Base-by-base conservation (phyloP, 2,329 filamentous ascomycete species). In the Trichoderma sp. region DNA sequence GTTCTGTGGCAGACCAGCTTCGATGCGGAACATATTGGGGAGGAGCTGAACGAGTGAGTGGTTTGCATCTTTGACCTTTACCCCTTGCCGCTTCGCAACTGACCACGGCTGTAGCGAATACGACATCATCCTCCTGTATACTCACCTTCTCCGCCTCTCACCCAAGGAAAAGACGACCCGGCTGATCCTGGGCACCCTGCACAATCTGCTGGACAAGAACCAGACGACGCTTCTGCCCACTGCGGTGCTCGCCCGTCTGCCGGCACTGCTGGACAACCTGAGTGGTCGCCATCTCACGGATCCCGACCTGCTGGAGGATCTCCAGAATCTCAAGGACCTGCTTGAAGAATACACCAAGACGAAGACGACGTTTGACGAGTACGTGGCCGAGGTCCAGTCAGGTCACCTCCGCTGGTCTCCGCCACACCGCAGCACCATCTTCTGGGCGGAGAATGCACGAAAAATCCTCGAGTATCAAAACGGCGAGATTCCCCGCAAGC, bases 101-200 rank as follows among this genome's bases (percentile, higher is more conserved):
- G 57, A 73, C 67, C 21, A 66, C 17, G 12, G 7, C 7, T n/a
- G 24, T 69, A 96, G 93, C 71, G 93, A 97, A 78, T 92, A 97
- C 78, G 93, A 98, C 73, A 90, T 98, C 70, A 85, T 98, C 68
- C 85, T 93, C 54, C 86, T 98, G 51, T 97, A 97, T 77, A 93
- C 91, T n/a, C 91, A 96, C 70, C 88, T 99, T 44, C 83, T 99
- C 63, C 90, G 93, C 63, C 83, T 97, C 48, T 98, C 95, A 2
- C 93, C 94, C 51, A 99, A 99, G 78, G 95, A 98, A 77, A 99
- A 99, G 83, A 98, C 94, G 1, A 98, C 94, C 0, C 89, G 95
- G 34, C 85, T 99, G 62, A 86, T 97, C 52, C 84, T 98, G 51
- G 93, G 93, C 10, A 97, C 94, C 7, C 85, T 99, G 47, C 86